These are phyloP conservation scores for Fusarium verticillioides DNA, from an alignment of 2,329 filamentous ascomycete genomes.

Conservation along the genomic window DNA sequence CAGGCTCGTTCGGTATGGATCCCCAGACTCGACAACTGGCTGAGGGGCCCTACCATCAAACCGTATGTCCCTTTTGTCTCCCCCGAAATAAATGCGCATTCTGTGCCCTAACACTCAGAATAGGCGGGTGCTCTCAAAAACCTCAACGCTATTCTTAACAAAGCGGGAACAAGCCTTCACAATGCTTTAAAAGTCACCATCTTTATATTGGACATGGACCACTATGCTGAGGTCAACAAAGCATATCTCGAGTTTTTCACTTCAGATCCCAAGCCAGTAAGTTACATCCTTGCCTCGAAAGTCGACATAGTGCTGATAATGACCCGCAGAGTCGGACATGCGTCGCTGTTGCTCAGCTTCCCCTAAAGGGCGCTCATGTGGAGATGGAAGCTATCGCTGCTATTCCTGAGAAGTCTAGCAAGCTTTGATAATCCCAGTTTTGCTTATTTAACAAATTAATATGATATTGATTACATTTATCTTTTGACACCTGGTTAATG, in stretches of 20 bases:
- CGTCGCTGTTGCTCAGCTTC: neutral
- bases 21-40: neutral
- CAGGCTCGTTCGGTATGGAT: neutral
- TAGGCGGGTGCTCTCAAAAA: neutral
- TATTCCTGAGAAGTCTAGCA: neutral
- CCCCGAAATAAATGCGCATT: rapidly evolving
- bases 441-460: too few species aligned
- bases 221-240: neutral
- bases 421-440: neutral
- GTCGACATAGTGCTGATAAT: neutral
- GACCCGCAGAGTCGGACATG: neutral
- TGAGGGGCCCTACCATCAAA: neutral
- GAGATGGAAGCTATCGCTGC: constrained; percentile 2
- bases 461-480: too few species aligned
- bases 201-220: neutral
- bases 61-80: neutral
- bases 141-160: neutral
- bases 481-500: too few species aligned
- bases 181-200: constrained; percentile 3
- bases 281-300: rapidly evolving
- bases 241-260: constrained; percentile 2
- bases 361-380: neutral
- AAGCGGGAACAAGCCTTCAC: constrained; percentile 1
- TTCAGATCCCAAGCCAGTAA: neutral
- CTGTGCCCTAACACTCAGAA: rapidly evolving